Evolutionary conservation across 139 green algal genomes (phyloP).

Genomic region (Picocystis salinarum): DNA sequence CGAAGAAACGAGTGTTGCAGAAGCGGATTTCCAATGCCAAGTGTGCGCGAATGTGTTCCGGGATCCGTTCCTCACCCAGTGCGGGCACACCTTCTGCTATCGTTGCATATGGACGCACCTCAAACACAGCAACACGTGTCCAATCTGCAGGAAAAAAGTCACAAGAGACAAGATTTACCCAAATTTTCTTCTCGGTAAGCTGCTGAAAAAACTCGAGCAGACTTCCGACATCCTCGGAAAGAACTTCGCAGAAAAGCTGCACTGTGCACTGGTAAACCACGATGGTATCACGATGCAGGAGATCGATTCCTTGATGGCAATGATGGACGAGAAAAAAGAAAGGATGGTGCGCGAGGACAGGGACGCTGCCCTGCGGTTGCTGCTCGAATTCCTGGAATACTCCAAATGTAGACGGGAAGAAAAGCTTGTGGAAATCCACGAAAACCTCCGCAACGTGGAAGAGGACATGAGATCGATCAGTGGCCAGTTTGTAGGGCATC

Average conservation of each 20-base stretch:
- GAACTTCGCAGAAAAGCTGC: too few relatives aligned
- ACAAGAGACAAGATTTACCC: constrained; percentile 43
- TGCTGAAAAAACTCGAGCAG: too few relatives aligned
- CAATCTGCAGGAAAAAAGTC: constrained; percentile 36
- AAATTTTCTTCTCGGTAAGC: too few relatives aligned
- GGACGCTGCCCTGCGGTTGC: constrained; percentile 21
- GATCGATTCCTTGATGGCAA: neutral
- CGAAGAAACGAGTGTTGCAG: too few relatives aligned
- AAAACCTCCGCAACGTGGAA: too few relatives aligned
- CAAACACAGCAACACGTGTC: constrained; percentile 35
- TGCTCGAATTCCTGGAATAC: constrained; percentile 56
- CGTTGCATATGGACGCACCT: constrained; percentile 51
- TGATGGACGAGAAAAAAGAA: neutral
- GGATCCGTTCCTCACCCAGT: constrained; percentile 59
- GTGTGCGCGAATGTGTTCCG: constrained; percentile 51
- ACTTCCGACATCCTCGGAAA: too few relatives aligned
- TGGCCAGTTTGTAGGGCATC: too few relatives aligned
- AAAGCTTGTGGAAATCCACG: too few relatives aligned
- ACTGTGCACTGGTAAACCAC: too few relatives aligned
- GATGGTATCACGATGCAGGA: neutral
- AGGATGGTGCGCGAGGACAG: neutral
- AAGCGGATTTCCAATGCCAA: constrained; percentile 45
- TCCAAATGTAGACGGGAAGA: constrained; percentile 21
- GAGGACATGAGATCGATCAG: too few relatives aligned
- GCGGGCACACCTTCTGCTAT: constrained; percentile 69